phyloP scores from a whole-genome alignment of 2,329 filamentous ascomycete genomes.

The Blastomyces percursus region DNA sequence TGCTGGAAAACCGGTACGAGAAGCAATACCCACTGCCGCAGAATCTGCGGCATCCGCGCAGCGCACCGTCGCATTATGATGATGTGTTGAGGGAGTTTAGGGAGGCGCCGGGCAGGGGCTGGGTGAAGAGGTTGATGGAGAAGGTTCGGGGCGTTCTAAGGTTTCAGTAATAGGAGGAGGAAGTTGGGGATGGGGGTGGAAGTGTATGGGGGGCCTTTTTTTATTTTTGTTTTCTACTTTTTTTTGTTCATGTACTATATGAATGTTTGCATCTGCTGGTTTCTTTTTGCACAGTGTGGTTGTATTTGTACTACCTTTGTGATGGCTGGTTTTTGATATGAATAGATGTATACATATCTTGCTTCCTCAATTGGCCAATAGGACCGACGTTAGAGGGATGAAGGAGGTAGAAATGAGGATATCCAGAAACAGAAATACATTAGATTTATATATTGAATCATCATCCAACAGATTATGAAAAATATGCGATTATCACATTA shows the following conservation, averaged over 20 bases:
- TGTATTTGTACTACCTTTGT: background rate
- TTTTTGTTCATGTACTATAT: background rate
- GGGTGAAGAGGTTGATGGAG: conserved; percentile 36
- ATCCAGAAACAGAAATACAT: background rate
- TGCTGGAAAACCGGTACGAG: conserved; percentile 49
- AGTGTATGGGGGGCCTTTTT: background rate
- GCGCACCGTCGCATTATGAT: conserved; percentile 43
- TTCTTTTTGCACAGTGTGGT: background rate
- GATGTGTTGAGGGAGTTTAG: conserved; percentile 43
- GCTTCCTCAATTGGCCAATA: background rate
- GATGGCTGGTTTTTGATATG: background rate
- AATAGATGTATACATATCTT: background rate
- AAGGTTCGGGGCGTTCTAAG: conserved; percentile 40
- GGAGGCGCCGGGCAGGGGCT: conserved; percentile 42
- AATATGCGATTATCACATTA: background rate
- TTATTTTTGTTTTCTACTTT: background rate
- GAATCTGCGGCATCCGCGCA: conserved; percentile 39
- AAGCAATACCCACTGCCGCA: conserved; percentile 41
- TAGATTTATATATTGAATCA: background rate
- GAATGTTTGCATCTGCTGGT: background rate
- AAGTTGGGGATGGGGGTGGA: background rate
- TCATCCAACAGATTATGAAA: background rate
- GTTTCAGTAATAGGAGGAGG: conserved; percentile 23
- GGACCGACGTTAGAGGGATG: background rate
- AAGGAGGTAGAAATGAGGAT: background rate